Evolutionary conservation across 176 grass and related monocot species (phyloP).

Genomic region (Zea luxurians): DNA sequence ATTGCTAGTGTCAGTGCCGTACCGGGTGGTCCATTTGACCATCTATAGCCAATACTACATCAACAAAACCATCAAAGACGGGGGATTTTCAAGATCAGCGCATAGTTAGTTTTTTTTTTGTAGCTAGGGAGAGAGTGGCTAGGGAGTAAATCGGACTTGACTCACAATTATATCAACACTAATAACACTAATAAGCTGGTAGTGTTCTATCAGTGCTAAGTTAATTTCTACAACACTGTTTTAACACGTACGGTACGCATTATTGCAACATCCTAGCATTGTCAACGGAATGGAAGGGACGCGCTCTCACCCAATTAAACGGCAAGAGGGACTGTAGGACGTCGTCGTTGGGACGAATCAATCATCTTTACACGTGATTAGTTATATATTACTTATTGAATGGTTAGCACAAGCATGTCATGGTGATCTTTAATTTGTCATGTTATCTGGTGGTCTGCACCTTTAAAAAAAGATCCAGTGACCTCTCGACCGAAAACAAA

Average conservation of each 20-base stretch:
- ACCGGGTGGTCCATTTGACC: too few relatives aligned
- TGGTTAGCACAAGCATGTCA: background rate
- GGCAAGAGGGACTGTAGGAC: background rate
- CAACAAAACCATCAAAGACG: background rate
- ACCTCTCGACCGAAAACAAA: background rate
- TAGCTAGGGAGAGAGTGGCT: too few relatives aligned
- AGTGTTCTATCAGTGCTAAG: background rate
- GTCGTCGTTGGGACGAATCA: background rate
- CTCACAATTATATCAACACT: background rate
- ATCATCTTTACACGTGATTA: slow-evolving; percentile 1
- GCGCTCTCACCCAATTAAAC: background rate
- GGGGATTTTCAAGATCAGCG: too few relatives aligned
- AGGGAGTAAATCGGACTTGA: background rate
- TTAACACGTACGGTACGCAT: background rate
- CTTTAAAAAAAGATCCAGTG: background rate
- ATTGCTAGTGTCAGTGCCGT: too few relatives aligned
- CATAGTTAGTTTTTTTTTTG: too few relatives aligned
- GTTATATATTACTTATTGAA: slow-evolving; percentile 7
- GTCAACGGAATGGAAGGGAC: background rate
- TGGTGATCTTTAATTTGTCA: background rate
- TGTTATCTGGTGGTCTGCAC: background rate
- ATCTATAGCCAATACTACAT: background rate
- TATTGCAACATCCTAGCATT: background rate
- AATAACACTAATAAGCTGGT: background rate
- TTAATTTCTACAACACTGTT: background rate